Evolutionary conservation across 371 early-diverging fungal species (phyloP), one percentile per base, ranked within the genome.

Genomic region (Modicella reniformis): DNA sequence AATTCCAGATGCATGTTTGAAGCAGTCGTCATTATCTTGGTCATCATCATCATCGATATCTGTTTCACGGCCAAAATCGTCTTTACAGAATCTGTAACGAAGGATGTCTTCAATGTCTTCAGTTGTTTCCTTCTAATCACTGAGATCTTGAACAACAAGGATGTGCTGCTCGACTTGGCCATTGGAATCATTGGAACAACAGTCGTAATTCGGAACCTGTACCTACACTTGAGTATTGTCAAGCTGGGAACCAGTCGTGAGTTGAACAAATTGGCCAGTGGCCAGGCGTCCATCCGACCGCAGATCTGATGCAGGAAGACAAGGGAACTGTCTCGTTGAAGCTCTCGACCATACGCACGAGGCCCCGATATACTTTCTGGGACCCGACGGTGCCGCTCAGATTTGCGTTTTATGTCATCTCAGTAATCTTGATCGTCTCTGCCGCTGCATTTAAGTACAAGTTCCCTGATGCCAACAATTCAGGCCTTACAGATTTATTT

Each of bases 161-260:
- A 85, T 6, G 81, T 84, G 47, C n/a, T n/a, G n/a, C 77, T 95
- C 1, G 93, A 91, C 62, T 74, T 94, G 2, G 88, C 93, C 13
- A 90, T 94, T 56, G 93, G 91, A 52, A 94, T 94, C 62, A 86
- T 94, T 66, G 95, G 95, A 47, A 94, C 94, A 1, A 93, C 93
- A 3, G 92, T 91, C 67, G 81, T 84, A 80, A 80, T 82, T 29
- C 94, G 92, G 67, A 94, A 93, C 64, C 76, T 94, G 3, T 94
- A 92, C 68, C 82, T 95, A 29, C 93, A 93, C 65, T 88, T 91
- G 4, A 85, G 86, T 49, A 86, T 94, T 62, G 91, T 92, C 28
- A 85, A 88, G 72, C 80, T 87, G 17, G 75, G 90, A 73, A 79
- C 77, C 33, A 60, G 70, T 19, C 74, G 73, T 2, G 77, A 76